Base-by-base conservation (phyloP, 495 filamentous ascomycete genomes). In the Neurospora sp. region DNA sequence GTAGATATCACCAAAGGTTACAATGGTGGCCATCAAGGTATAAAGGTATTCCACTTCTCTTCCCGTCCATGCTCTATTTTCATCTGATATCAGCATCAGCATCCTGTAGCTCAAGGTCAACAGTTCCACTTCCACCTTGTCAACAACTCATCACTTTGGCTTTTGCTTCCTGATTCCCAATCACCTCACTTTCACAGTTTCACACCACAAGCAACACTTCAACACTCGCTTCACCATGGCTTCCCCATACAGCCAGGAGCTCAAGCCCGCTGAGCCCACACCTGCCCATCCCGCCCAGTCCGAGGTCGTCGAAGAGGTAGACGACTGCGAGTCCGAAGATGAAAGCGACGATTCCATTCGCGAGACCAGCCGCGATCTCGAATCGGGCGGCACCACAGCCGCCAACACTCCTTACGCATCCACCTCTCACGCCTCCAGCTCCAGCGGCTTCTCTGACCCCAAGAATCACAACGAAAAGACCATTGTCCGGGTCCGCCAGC, bases 381-480 rank as follows among this genome's bases (percentile, higher is more conserved):
- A 62, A 18, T 62, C 54, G 3, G 54, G 54, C 11, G 54, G 54
- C 27, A 62, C 54, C 54, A 62, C 54, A 35, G 54, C 27, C 23
- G 27, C 54, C 27, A 62, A 62, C 54, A 62, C 54, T 7, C 54
- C 54, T 31, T 62, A 62, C 54, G 54, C 12, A 18, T 8, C 23
- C 2, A 14, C 6, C 12, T 62, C 54, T 7, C 54, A 35, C 14
- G 54, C 54, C 27, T 35, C 54, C 27, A 62, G 54, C 54, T 35
- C 54, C 5, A 62, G 12, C 27, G 54, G 54, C 54, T 31, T 62
- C 23, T 62, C 54, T 18, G 27, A 62, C 7, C 27, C 54, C 6
- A 62, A 62, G 54, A 62, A 62, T 35, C 12, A 62, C 10, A 44
- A 74, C 16, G 73, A 74, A 41, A 46, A 72, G 35, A 5, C 75